A percentile compares a stretch with the other conserved stretches of the same genome.
Conservation (phyloP, 2,329 filamentous ascomycete genomes). For the Verticillium nubilum region DNA sequence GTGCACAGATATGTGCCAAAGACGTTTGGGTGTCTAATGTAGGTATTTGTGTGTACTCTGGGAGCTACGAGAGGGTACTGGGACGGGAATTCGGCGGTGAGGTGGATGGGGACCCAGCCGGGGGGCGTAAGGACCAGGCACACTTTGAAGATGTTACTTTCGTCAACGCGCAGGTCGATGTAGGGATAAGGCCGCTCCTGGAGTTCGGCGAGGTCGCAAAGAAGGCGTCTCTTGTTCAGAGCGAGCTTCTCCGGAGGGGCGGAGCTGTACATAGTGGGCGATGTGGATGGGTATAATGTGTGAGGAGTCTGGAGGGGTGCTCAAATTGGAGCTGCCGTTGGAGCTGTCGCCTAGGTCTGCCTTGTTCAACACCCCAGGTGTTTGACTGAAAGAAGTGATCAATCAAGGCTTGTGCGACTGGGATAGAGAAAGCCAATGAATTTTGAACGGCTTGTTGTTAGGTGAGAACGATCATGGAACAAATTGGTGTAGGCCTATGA, state of each 20-base stretch:
- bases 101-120: slow-evolving; percentile 31
- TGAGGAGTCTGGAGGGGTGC: neutral
- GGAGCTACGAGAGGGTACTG: slow-evolving; percentile 35
- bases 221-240: slow-evolving; percentile 18
- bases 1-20: slow-evolving; percentile 38
- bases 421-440: too few relatives aligned
- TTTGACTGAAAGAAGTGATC: too few relatives aligned
- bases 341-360: neutral
- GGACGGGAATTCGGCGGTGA: slow-evolving; percentile 29
- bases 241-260: neutral
- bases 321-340: neutral
- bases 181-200: slow-evolving; percentile 39
- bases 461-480: too few relatives aligned
- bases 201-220: slow-evolving; percentile 40
- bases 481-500: too few relatives aligned
- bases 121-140: slow-evolving; percentile 39
- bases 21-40: slow-evolving; percentile 40
- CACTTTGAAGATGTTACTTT: slow-evolving; percentile 27
- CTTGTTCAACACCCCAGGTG: too few relatives aligned
- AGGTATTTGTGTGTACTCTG: slow-evolving; percentile 31
- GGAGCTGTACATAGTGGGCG: neutral
- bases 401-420: too few relatives aligned
- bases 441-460: too few relatives aligned
- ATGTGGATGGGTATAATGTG: neutral
- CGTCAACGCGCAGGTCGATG: slow-evolving; percentile 31